These are phyloP conservation scores for Beauveria medogensis DNA, from an alignment of 2,329 filamentous ascomycete genomes.

Conservation along the genomic window DNA sequence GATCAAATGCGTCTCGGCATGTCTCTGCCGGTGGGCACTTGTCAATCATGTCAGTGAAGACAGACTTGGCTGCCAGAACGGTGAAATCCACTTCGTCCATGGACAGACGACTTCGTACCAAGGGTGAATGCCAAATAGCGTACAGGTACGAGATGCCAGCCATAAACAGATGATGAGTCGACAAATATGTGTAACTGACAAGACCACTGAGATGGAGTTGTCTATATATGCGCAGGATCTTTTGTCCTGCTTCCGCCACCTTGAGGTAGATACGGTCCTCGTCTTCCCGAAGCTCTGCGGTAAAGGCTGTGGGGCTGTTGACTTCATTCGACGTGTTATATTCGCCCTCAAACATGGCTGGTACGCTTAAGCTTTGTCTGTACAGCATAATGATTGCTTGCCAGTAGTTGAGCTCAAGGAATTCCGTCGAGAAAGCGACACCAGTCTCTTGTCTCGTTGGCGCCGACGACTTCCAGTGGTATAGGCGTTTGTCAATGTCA, in stretches of 20 bases:
- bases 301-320: conserved; percentile 53
- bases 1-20: conserved; percentile 87
- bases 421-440: conserved; percentile 81
- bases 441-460: conserved; percentile 73
- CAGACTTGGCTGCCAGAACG: conserved; percentile 84
- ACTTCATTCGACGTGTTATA: conserved; percentile 58
- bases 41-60: conserved; percentile 82
- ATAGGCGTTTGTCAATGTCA: conserved; percentile 75
- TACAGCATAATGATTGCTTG: conserved; percentile 95
- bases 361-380: conserved; percentile 79
- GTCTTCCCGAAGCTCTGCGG: conserved; percentile 63
- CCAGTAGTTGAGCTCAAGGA: conserved; percentile 95
- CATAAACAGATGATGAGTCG: conserved; percentile 96
- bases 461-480: conserved; percentile 78
- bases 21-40: conserved; percentile 94
- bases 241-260: conserved; percentile 89
- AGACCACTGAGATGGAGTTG: conserved; percentile 80
- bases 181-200: conserved; percentile 93
- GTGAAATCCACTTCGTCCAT: conserved; percentile 98
- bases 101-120: conserved; percentile 76
- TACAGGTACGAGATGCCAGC: conserved; percentile 94
- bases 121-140: conserved; percentile 91
- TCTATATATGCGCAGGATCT: conserved; percentile 81
- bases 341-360: conserved; percentile 75
- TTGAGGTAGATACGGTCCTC: conserved; percentile 90